Evolutionary conservation across 1,284 basidiomycete species (phyloP), one percentile per base, ranked within the genome.

Genomic region (Coriolopsis trogii): DNA sequence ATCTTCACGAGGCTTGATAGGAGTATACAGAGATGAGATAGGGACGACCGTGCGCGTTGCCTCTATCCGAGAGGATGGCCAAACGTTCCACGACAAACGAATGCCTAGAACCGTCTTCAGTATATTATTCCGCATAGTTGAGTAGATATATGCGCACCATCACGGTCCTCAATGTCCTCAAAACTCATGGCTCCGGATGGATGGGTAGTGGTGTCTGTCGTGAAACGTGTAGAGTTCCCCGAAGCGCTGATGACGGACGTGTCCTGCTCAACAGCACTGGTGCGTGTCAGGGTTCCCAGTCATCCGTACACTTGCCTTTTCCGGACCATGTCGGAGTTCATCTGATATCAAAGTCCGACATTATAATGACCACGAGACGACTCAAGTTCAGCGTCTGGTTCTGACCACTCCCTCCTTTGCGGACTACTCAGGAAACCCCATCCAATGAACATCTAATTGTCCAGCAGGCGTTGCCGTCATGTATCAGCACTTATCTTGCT

Each of bases 31-130:
- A 13, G 96, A 94, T 25, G 95, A 89, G 67, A 99, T 98, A 61
- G 96, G 96, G 6, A 99, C 96, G 41, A 99, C 97, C 10, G 95
- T 99, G 62, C 97, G 82, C 37, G 95, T 98, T 8, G 95, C 93
- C 75, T 99, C 97, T 74, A 98, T 93, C 63, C 95, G 87, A 58
- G 93, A 95, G 34, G 95, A 95, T 1, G 96, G 95, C 94, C 95
- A 99, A 52, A 95, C 93, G 72, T 99, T 99, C 96, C 96, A 98
- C 51, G 94, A 96, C 64, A 95, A 79, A 53, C 93, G 84, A 41
- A 95, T 86, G 65, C 93, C 93, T 95, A 63, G 34, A 39, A 18
- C 47, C 21, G 24, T 1, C 31, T 30, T 38, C 48, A 43, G 39
- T 38, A 29, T 37, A 15, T 44, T 6, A 31, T 10, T 18, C 7